Percentiles rank a stretch among this genome's conserved stretches.
Conservation (phyloP, 192 early-diverging fungal species). For the Gaertneriomyces semiglobifer region DNA sequence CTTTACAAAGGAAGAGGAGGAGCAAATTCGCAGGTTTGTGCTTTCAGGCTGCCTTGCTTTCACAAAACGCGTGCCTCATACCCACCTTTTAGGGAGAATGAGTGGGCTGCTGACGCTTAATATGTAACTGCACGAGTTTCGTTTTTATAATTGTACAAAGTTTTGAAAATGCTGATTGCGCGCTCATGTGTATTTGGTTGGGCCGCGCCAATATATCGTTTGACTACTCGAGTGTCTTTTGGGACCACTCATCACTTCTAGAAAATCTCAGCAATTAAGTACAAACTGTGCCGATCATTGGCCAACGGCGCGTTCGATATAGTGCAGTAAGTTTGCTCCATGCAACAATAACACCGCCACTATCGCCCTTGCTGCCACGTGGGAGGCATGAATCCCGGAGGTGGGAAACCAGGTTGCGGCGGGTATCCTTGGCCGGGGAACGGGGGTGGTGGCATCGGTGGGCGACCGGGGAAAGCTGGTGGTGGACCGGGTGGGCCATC, state of each 20-base stretch:
- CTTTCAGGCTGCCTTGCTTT: neutral
- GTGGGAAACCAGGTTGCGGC: conserved; percentile 20
- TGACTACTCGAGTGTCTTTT: too few species aligned
- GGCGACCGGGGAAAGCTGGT: conserved; percentile 30
- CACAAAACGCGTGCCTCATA: too few species aligned
- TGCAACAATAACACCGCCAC: too few species aligned
- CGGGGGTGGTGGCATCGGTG: conserved; percentile 30
- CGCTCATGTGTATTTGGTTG: neutral
- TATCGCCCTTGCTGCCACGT: too few species aligned
- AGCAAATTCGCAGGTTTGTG: conserved; percentile 58
- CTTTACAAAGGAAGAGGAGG: conserved; percentile 95
- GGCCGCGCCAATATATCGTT: neutral
- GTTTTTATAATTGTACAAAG: neutral
- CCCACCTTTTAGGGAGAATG: conserved; percentile 36
- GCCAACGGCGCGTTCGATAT: too few species aligned
- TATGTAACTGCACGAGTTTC: neutral
- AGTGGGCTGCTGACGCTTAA: conserved; percentile 54
- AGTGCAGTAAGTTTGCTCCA: too few species aligned
- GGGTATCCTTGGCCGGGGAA: conserved; percentile 17
- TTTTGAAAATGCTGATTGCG: neutral
- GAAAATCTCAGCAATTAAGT: too few species aligned
- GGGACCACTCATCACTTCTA: too few species aligned
- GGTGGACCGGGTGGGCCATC: conserved; percentile 26
- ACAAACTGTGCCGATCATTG: too few species aligned
- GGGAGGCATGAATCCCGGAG: neutral